A percentile compares a stretch with the other conserved stretches of the same genome.
Conservation (phyloP, 2,329 filamentous ascomycete genomes). For the Ilyonectria destructans region DNA sequence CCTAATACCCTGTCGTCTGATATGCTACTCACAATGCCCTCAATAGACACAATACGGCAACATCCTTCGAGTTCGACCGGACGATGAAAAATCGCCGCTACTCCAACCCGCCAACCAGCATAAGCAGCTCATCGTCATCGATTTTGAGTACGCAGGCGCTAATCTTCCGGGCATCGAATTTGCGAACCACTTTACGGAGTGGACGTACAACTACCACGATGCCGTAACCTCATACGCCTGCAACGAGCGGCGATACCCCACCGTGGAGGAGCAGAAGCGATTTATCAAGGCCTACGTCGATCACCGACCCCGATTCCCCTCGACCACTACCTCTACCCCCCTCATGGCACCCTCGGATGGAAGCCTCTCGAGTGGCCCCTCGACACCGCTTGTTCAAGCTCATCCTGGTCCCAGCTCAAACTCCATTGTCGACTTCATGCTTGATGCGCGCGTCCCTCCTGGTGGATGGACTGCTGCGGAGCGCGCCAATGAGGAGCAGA, state of each 20-base stretch:
- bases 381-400: slow-evolving; percentile 56
- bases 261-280: slow-evolving; percentile 83
- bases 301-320: slow-evolving; percentile 80
- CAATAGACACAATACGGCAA: slow-evolving; percentile 96
- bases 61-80: slow-evolving; percentile 82
- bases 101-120: slow-evolving; percentile 93
- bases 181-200: slow-evolving; percentile 98
- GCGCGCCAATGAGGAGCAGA: slow-evolving; percentile 72
- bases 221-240: slow-evolving; percentile 76
- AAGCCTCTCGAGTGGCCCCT: slow-evolving; percentile 48
- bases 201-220: slow-evolving; percentile 98
- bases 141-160: slow-evolving; percentile 96
- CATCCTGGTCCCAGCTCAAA: slow-evolving; percentile 65
- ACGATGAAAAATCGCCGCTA: slow-evolving; percentile 86
- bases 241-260: slow-evolving; percentile 82
- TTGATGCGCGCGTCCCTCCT: slow-evolving; percentile 79
- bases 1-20: not conserved
- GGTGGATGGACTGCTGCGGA: slow-evolving; percentile 70
- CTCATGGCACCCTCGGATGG: slow-evolving; percentile 64
- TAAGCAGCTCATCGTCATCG: slow-evolving; percentile 96
- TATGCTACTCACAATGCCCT: slow-evolving; percentile 27
- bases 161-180: slow-evolving; percentile 92
- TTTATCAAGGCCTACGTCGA: slow-evolving; percentile 91
- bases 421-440: slow-evolving; percentile 81
- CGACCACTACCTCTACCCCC: slow-evolving; percentile 65